Evolutionary conservation across 2,329 filamentous ascomycete genomes (phyloP).

Genomic region (Hymenoscyphus fraxineus): DNA sequence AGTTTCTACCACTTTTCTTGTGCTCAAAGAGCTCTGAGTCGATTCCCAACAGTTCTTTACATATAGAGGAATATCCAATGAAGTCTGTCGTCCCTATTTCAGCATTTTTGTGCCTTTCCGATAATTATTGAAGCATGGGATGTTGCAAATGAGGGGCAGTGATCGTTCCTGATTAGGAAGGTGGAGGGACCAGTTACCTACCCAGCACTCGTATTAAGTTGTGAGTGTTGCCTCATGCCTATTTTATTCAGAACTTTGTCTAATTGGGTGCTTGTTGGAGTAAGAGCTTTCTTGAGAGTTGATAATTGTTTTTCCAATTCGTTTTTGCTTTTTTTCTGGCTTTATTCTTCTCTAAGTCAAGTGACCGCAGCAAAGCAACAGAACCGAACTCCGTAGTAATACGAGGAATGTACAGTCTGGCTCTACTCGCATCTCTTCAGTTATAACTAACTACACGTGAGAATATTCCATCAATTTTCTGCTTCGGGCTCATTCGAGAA

Average conservation of each 20-base stretch:
- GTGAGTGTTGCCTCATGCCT: neutral
- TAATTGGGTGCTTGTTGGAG: neutral
- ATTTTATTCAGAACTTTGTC: neutral
- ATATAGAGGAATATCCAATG: neutral
- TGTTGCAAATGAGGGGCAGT: neutral
- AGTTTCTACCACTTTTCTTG: no score
- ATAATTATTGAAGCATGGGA: neutral
- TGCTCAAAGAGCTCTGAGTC: no score
- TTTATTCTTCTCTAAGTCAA: no score
- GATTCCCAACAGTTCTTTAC: no score
- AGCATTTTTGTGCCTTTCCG: neutral
- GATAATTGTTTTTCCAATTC: neutral
- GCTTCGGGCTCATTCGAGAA: no score
- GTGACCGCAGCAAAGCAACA: no score
- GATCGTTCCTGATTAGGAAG: neutral
- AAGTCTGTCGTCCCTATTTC: neutral
- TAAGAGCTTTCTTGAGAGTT: neutral
- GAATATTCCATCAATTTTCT: no score
- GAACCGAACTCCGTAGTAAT: no score
- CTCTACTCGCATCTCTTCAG: no score
- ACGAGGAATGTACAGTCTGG: no score
- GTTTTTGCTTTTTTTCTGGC: no score
- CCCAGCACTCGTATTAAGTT: neutral
- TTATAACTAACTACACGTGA: no score
- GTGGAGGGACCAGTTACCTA: neutral